Evolutionary conservation across 768 basidiomycete species (phyloP), one percentile per base, ranked within the genome.

Genomic region (Paxillus ammoniavirescens): DNA sequence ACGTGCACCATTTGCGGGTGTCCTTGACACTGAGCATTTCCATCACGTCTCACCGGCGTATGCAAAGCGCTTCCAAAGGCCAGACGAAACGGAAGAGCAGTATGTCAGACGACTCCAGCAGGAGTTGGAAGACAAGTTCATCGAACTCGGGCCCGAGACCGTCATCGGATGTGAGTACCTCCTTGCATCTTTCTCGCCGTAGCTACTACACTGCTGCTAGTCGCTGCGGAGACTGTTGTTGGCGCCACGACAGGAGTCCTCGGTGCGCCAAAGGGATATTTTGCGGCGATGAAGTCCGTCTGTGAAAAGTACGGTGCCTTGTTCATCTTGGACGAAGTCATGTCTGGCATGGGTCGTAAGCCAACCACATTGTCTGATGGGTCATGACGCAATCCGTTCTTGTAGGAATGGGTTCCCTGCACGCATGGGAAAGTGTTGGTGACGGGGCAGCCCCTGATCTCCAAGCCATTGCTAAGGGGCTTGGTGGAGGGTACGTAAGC

Each of bases 291-390:
- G 83, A 90, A 87, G 61, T 83, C 85, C 10, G 87, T 91, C 17
- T 91, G 89, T 59, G 80, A 87, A 37, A 91, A 87, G 69, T 86
- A 79, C 60, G 87, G 77, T 38, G 76, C 64, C 40, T 70, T 96
- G 15, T 86, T 93, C 68, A 91, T 94, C 40, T 78, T 93, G 35
- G 93, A 96, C 62, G 93, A 95, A 71, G 89, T 93, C 43, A 93
- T 95, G 92, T 84, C 86, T 65, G 91, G 91, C 42, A 92, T 93
- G 87, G 91, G 92, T 53, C 83, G 91, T 87, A 65, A 71, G 88
- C 77, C 37, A 33, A 49, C 38, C 23, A 51, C 44, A n/a, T 49
- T 43, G 23, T 36, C 23, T 5, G 14, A 14, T 28, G n/a, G 42
- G 31, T 10, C 23, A 13, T 40, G n/a, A 35, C 47, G 44, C 48